Evolutionary conservation across 192 early-diverging fungal species (phyloP).

Genomic region (Physocladia obscura): DNA sequence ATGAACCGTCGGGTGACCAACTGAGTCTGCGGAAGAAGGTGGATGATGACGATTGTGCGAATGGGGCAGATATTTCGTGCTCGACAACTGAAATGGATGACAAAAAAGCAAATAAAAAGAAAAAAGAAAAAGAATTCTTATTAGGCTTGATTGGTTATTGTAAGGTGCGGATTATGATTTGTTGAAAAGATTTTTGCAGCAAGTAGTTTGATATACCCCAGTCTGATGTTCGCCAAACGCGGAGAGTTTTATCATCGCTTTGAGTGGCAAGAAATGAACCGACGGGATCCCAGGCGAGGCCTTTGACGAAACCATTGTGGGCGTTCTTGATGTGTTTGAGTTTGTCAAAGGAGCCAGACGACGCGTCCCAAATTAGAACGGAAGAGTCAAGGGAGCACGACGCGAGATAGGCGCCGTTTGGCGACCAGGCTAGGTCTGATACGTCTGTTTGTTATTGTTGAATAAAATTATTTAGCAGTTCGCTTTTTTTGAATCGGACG

Average conservation of each 20-base stretch:
- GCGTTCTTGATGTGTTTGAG: constrained; percentile 64
- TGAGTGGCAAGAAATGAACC: constrained; percentile 91
- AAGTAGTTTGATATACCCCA: constrained; percentile 53
- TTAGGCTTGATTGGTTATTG: not conserved
- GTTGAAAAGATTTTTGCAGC: not conserved
- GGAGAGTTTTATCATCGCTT: constrained; percentile 85
- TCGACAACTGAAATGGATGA: constrained; percentile 47
- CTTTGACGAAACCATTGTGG: constrained; percentile 92
- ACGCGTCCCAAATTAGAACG: constrained; percentile 83
- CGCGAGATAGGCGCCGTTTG: constrained; percentile 79
- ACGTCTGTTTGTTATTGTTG: constrained; percentile 85
- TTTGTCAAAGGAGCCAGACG: constrained; percentile 71
- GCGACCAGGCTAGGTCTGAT: constrained; percentile 89
- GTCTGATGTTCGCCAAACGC: constrained; percentile 83
- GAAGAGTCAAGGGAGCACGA: constrained; percentile 85
- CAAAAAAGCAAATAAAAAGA: not conserved
- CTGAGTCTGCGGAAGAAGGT: constrained; percentile 90
- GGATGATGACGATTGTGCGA: constrained; percentile 71
- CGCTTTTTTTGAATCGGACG: not conserved
- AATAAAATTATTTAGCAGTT: constrained; percentile 7
- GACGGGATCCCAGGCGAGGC: constrained; percentile 92
- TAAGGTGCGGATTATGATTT: no score
- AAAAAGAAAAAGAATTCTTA: not conserved
- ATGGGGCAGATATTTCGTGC: constrained; percentile 70
- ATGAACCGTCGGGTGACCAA: constrained; percentile 97